Percentiles rank a stretch among this genome's conserved stretches.
Conservation (phyloP, 768 basidiomycete species). For the Phylloporus sp. region DNA sequence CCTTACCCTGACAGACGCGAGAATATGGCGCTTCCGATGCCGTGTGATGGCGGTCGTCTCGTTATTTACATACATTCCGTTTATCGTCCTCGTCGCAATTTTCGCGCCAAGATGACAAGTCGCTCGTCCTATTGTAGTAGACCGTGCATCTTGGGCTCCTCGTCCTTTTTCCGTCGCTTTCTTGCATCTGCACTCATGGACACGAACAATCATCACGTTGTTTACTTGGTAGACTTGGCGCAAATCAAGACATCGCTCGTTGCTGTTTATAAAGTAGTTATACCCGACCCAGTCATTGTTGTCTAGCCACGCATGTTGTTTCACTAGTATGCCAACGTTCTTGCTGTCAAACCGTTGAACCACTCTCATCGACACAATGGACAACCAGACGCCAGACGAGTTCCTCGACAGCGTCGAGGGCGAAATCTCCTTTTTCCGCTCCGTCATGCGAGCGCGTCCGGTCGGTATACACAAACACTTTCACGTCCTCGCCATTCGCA, state of each 20-base stretch:
- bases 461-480: constrained; percentile 82
- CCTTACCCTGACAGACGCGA: constrained; percentile 48
- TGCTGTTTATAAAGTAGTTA: constrained; percentile 27
- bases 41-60: constrained; percentile 67
- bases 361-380: too few relatives aligned
- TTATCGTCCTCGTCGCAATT: constrained; percentile 67
- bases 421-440: constrained; percentile 81
- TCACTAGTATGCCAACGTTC: constrained; percentile 8
- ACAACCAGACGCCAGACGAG: constrained; percentile 27
- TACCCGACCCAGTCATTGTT: constrained; percentile 22
- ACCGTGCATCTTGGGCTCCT: constrained; percentile 3
- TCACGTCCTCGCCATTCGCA: constrained; percentile 71
- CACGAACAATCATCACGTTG: constrained; percentile 11
- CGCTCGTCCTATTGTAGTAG: constrained; percentile 9
- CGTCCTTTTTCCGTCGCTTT: constrained; percentile 10
- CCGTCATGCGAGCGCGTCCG: constrained; percentile 74
- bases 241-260: constrained; percentile 21
- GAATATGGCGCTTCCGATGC: constrained; percentile 69
- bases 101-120: constrained; percentile 41
- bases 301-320: constrained; percentile 22
- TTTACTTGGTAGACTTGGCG: constrained; percentile 13
- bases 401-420: constrained; percentile 74
- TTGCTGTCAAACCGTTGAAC: not conserved
- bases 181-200: constrained; percentile 24
- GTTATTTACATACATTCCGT: constrained; percentile 71